phyloP scores from a whole-genome alignment of 1,284 basidiomycete species.

The Sporisorium exsertum region DNA sequence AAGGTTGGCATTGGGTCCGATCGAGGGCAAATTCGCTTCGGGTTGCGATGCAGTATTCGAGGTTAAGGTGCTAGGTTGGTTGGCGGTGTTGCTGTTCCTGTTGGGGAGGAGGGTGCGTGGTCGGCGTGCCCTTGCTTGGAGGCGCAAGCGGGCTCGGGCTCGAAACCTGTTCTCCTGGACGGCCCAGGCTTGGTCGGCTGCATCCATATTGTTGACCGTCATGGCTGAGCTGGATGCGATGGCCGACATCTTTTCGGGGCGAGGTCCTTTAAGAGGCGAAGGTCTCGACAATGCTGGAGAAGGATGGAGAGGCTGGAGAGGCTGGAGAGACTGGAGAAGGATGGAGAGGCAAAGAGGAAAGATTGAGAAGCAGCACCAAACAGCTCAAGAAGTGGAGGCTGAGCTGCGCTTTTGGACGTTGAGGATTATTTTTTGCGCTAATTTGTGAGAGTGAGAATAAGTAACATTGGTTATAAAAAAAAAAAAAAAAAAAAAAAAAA shows the following conservation, averaged over 20 bases:
- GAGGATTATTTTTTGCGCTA: not conserved
- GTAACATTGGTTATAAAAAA: not conserved
- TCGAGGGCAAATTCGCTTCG: conserved; percentile 19
- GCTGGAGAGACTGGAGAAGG: too few species aligned
- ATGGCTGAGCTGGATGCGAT: conserved; percentile 18
- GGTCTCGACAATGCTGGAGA: not conserved
- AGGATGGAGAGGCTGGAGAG: conserved; percentile 1
- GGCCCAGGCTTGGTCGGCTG: conserved; percentile 42
- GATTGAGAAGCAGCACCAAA: not conserved
- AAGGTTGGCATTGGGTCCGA: conserved; percentile 52
- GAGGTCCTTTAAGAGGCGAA: not conserved
- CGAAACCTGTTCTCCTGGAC: conserved; percentile 46
- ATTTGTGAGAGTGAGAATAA: not conserved
- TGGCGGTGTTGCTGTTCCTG: conserved; percentile 14
- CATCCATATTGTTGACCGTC: conserved; percentile 33
- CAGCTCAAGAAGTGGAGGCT: conserved; percentile 33
- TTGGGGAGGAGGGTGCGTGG: conserved; percentile 20
- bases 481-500: not conserved
- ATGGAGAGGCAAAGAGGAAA: not conserved
- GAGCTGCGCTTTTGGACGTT: conserved; percentile 19
- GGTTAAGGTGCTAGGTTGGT: not conserved
- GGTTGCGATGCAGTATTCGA: conserved; percentile 7
- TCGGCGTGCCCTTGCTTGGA: conserved; percentile 36
- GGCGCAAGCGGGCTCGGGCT: conserved; percentile 32
- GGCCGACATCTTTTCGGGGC: conserved; percentile 13